Base-by-base conservation (phyloP, 1,139 yeast species). In the Wickerhamiella pararugosa region DNA sequence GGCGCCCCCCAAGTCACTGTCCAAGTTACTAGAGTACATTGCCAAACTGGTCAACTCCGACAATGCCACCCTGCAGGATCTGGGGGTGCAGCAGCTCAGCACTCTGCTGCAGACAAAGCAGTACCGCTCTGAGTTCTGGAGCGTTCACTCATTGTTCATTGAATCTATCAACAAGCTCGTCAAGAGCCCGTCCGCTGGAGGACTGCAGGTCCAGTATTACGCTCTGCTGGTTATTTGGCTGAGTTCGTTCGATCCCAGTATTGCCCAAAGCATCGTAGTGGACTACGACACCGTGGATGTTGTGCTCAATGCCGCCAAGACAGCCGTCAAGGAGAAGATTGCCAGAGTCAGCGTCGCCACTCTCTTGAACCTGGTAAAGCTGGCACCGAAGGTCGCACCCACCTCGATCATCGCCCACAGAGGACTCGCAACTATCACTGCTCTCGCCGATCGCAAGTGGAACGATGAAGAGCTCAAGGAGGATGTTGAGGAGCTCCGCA, bases 311-410 rank as follows among this genome's bases (percentile, higher is more conserved):
- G 65, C 83, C 44, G 71, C 80, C 43, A 81, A 79, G 57, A 75
- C 76, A 47, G 83, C 95, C 1, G 82, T 90, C 53, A 90, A 90
- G 66, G 93, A 87, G 63, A 90, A 90, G 64, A 76, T 90, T 45
- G 82, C 84, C 34, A 71, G 99, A 57, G 68, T 90, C 42, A 70
- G 93, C 25, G 69, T 84, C 33, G 79, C 94, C 2, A 75, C 79
- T 36, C 65, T 90, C 49, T 70, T 79, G 54, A 66, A 66, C 48
- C 48, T 60, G 26, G 54, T 60, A 35, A 50, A 59, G 11, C 48
- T 56, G 30, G 64, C 63, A 2, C 63, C 65, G 6, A 51, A 53
- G 43, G 52, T 53, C 36, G 71, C 79, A 41, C 72, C 86, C 53
- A 79, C 81, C 49, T 68, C 86, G 43, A 67, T 87, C 42, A 66